Conservation (phyloP, 2,329 filamentous ascomycete genomes). For the Cladosporium velox region DNA sequence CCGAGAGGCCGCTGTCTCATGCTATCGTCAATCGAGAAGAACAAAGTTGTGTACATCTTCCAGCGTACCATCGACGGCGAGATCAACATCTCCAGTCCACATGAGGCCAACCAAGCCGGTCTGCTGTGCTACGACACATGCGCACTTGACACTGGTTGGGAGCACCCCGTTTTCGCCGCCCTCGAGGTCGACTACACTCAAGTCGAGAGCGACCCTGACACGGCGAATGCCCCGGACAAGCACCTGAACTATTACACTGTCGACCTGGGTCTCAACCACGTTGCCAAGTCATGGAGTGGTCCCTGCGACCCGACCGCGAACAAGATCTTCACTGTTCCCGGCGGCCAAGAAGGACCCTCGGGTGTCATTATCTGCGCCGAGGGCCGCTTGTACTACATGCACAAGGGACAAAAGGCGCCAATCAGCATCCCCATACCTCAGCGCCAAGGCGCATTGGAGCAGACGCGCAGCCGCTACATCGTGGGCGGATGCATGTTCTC, state of each 20-base stretch:
- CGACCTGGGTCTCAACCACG: constrained; percentile 93
- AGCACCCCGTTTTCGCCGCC: constrained; percentile 94
- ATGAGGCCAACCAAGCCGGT: constrained; percentile 92
- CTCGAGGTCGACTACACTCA: constrained; percentile 93
- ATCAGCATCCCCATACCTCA: constrained; percentile 88
- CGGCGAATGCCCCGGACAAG: constrained; percentile 79
- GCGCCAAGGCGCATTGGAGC: constrained; percentile 82
- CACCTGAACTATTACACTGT: constrained; percentile 96
- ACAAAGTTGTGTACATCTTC: constrained; percentile 98
- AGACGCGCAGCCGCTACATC: constrained; percentile 86
- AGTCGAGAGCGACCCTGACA: constrained; percentile 79
- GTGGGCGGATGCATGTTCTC: constrained; percentile 96
- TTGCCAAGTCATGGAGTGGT: constrained; percentile 95
- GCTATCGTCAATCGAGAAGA: constrained; percentile 94
- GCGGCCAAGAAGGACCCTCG: constrained; percentile 88
- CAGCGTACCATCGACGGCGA: constrained; percentile 94
- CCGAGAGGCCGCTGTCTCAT: constrained; percentile 94
- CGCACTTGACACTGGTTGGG: constrained; percentile 91
- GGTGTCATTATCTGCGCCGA: constrained; percentile 93
- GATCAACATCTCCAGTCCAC: constrained; percentile 92
- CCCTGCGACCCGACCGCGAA: constrained; percentile 86
- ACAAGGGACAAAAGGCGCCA: constrained; percentile 81
- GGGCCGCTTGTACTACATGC: constrained; percentile 94
- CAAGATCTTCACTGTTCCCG: constrained; percentile 91
- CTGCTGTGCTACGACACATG: constrained; percentile 86